These are phyloP conservation scores for Harringtonia lauricola DNA, from an alignment of 2,329 filamentous ascomycete species.

Conservation along the genomic window DNA sequence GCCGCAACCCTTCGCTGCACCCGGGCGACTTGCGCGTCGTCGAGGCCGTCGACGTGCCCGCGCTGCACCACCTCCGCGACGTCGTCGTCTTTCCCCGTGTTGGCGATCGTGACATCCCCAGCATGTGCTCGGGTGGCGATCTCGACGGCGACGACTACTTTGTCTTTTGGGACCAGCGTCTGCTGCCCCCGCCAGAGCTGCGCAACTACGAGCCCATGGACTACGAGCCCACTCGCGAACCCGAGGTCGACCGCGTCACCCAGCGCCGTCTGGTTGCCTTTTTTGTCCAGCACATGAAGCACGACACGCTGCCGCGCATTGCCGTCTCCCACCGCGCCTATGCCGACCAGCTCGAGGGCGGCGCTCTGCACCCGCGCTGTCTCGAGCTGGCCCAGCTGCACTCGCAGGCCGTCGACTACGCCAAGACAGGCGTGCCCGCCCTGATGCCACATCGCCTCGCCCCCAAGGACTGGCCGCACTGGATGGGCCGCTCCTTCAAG, in stretches of 20 bases:
- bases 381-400: conserved; percentile 68
- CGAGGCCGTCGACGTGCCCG: conserved; percentile 62
- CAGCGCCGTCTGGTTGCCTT: conserved; percentile 69
- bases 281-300: conserved; percentile 89
- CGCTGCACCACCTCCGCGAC: conserved; percentile 67
- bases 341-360: conserved; percentile 51
- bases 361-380: conserved; percentile 60
- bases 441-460: conserved; percentile 49
- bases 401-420: conserved; percentile 87
- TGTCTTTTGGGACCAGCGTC: conserved; percentile 73
- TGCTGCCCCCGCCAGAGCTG: conserved; percentile 43
- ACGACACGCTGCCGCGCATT: conserved; percentile 69
- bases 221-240: conserved; percentile 49
- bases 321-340: conserved; percentile 72
- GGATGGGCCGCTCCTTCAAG: conserved; percentile 60
- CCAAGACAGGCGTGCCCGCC: conserved; percentile 77
- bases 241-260: conserved; percentile 50
- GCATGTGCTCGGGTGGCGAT: conserved; percentile 94
- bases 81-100: conserved; percentile 69
- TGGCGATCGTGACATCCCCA: conserved; percentile 55
- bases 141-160: conserved; percentile 95
- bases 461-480: conserved; percentile 68
- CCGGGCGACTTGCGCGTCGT: conserved; percentile 87
- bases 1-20: conserved; percentile 87
- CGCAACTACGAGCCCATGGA: conserved; percentile 74